Evolutionary conservation across 179 eudicot genomes (phyloP).

Genomic region (Beta corolliflora): DNA sequence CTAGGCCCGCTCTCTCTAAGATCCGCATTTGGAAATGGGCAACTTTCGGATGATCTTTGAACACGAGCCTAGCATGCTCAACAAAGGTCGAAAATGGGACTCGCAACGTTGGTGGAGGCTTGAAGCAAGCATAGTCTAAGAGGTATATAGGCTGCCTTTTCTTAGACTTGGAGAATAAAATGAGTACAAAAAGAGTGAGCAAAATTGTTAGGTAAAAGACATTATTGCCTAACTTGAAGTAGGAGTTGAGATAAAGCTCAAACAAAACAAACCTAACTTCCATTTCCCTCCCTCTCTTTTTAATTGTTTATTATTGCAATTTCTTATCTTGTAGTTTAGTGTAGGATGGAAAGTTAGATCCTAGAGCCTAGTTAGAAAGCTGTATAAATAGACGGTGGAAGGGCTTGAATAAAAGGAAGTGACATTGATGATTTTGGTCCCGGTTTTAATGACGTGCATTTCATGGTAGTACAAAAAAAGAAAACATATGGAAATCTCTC

Average conservation of each 20-base stretch:
- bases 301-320: too few species aligned
- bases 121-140: slow-evolving; percentile 54
- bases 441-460: too few species aligned
- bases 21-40: slow-evolving; percentile 4
- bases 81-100: slow-evolving; percentile 2
- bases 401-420: not conserved
- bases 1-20: slow-evolving; percentile 1
- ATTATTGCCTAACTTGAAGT: not conserved
- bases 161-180: slow-evolving; percentile 45
- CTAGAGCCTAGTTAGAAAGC: too few species aligned
- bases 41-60: not conserved
- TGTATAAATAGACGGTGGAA: too few species aligned
- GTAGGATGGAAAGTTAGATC: too few species aligned
- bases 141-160: slow-evolving; percentile 42
- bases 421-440: not conserved
- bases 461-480: too few species aligned
- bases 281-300: not conserved
- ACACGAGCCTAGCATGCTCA: not conserved
- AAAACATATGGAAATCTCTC: too few species aligned
- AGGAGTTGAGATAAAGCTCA: not conserved
- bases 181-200: slow-evolving; percentile 34
- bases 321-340: too few species aligned
- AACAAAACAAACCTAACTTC: not conserved
- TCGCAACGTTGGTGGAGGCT: not conserved
- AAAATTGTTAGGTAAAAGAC: slow-evolving; percentile 35